Evolutionary conservation across 129 eudicot species (phyloP), one percentile per base, ranked within the genome.

Genomic region (Helichrysum umbraculigerum): DNA sequence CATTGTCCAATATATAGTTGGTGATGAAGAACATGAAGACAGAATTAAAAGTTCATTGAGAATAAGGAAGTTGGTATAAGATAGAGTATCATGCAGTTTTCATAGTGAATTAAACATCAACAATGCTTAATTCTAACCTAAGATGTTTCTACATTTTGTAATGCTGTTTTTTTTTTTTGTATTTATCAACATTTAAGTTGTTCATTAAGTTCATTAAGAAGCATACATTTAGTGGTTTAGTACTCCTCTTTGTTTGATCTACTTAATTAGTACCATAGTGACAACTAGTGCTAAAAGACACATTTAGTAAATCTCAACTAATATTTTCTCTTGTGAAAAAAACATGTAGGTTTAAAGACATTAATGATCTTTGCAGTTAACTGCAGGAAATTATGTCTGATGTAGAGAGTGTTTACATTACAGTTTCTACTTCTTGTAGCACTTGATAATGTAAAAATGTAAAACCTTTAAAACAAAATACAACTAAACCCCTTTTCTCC

Each of bases 51-150:
- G 73, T 72, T 68, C 63, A 17, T 67, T 35, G 39, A 60, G 66
- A 82, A 77, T 82, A 82, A 82, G 79, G 75, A 66, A 72, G 12
- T 72, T 59, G 54, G 39, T 71, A 71, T 71, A 72, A 72, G 69
- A 72, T 64, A 70, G 74, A 42, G 73, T 64, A 54, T 71, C 39
- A 10, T 77, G 39, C 14, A 67, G 78, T 56, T 82, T 41, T 56
- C 17, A 56, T 66, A 50, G 52, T 33, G 17, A 66, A 59, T 77
- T 58, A 61, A 66, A 70, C 68, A 73, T 70, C 32, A 50, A 66
- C 70, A 69, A 44, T 60, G 65, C 74, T 77, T 73, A 37, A 76
- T 70, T 71, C 77, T 76, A 74, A 80, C 71, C 32, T 42, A 72
- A 57, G 44, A 29, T 71, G 56, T 71, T 72, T 42, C 79, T 30